These are phyloP conservation scores for Verbena officinalis DNA, from an alignment of 257 asterid genomes.

Conservation along the genomic window DNA sequence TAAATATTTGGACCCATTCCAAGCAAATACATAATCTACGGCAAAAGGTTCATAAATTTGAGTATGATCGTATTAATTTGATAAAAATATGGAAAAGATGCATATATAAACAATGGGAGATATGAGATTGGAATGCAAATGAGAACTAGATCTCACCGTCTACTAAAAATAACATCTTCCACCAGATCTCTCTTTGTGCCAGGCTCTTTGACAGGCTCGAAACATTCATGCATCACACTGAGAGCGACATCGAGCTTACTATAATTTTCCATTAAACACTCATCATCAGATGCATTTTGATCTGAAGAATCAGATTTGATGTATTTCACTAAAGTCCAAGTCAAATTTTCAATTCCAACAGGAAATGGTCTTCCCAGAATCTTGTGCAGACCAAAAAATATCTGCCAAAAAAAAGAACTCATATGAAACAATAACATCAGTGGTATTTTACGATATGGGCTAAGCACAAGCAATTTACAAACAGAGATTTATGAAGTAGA, in stretches of 20 bases:
- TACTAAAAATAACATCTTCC: constrained; percentile 79
- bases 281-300: constrained; percentile 39
- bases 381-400: constrained; percentile 56
- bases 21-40: neutral
- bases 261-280: constrained; percentile 47
- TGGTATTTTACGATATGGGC: neutral
- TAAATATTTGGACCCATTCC: neutral
- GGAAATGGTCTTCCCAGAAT: constrained; percentile 61
- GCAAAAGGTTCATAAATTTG: neutral
- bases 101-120: neutral
- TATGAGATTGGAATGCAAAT: too few species aligned
- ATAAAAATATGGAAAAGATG: constrained; percentile 1
- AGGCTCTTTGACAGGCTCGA: constrained; percentile 79
- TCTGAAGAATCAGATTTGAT: constrained; percentile 37
- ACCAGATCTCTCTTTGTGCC: constrained; percentile 72
- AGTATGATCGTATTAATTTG: neutral
- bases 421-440: neutral
- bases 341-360: constrained; percentile 55
- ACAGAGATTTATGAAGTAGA: constrained; percentile 9
- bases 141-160: constrained; percentile 56
- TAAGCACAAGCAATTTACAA: neutral
- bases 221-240: constrained; percentile 85
- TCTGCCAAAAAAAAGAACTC: constrained; percentile 47
- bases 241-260: constrained; percentile 81
- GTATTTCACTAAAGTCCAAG: constrained; percentile 75